phyloP scores from a whole-genome alignment of 1,139 yeast species.

The Kodamaea plutei region DNA sequence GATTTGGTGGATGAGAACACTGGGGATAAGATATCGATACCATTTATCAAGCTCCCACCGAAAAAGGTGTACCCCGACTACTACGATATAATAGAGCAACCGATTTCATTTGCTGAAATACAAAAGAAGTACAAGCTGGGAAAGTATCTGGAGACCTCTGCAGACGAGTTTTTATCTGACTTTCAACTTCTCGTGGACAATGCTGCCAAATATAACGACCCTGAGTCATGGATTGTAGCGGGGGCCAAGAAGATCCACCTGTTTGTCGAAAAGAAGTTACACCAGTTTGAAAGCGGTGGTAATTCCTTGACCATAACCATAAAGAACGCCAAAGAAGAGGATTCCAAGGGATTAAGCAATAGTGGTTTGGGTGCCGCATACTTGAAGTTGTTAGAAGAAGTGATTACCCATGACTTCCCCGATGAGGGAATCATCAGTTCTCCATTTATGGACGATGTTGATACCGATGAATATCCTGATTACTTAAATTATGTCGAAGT shows the following conservation, averaged over 20 bases:
- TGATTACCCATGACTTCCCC: conserved; percentile 41
- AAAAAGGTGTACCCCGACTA: conserved; percentile 80
- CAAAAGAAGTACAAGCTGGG: conserved; percentile 40
- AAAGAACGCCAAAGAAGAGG: too few species aligned
- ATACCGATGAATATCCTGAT: conserved; percentile 54
- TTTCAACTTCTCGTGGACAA: conserved; percentile 55
- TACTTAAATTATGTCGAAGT: conserved; percentile 50
- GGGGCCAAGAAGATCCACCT: conserved; percentile 45
- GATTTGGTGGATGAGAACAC: conserved; percentile 30
- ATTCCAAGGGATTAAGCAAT: too few species aligned
- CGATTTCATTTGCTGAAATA: conserved; percentile 67
- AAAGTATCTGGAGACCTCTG: conserved; percentile 24
- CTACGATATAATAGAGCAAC: conserved; percentile 58
- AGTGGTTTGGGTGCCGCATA: neutral
- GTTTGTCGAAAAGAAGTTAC: conserved; percentile 41
- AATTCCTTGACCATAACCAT: conserved; percentile 16
- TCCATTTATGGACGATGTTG: conserved; percentile 57
- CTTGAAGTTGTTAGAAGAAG: conserved; percentile 30
- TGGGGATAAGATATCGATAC: conserved; percentile 38
- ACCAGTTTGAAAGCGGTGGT: conserved; percentile 18
- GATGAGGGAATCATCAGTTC: conserved; percentile 45
- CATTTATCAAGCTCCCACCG: conserved; percentile 67
- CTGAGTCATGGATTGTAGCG: conserved; percentile 56
- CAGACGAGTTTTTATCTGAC: conserved; percentile 48
- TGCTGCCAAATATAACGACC: conserved; percentile 59